A percentile compares a stretch with the other conserved stretches of the same genome.
These are phyloP conservation scores for Forsythia suspensa DNA, from an alignment of 257 asterid genomes.

Conservation along the genomic window DNA sequence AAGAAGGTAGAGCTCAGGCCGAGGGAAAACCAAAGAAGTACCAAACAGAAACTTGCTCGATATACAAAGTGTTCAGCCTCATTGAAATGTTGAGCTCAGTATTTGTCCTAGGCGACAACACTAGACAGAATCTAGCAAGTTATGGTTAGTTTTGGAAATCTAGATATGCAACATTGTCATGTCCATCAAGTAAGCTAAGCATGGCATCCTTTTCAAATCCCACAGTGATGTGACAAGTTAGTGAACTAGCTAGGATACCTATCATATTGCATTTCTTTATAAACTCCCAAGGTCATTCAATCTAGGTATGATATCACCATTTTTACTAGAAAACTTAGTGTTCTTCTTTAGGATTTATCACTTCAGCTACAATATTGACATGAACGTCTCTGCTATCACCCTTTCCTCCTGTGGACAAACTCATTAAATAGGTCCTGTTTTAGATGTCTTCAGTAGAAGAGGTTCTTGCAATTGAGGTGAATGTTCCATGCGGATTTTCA, in stretches of 20 bases:
- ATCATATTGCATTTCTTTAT: not conserved
- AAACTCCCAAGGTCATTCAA: not conserved
- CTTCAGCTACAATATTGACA: no score
- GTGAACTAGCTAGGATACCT: not conserved
- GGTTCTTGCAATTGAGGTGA: not conserved
- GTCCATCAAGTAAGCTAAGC: not conserved
- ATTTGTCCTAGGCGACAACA: not conserved
- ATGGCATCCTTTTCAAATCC: not conserved
- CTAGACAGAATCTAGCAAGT: not conserved
- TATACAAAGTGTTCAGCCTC: not conserved
- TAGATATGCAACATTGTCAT: not conserved
- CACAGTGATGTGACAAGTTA: not conserved
- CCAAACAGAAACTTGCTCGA: not conserved
- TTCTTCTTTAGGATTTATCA: no score
- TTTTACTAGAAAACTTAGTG: not conserved
- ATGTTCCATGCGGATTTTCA: not conserved
- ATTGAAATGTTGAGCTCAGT: no score
- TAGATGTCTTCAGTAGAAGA: no score
- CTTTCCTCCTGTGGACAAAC: no score
- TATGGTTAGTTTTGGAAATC: no score
- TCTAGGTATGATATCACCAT: not conserved
- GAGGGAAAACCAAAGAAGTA: not conserved
- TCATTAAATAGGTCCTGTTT: no score
- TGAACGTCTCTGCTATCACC: no score
- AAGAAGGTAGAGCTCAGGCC: not conserved